Base-by-base conservation (phyloP, 106 monocot genomes). In the Acorus calamus region DNA sequence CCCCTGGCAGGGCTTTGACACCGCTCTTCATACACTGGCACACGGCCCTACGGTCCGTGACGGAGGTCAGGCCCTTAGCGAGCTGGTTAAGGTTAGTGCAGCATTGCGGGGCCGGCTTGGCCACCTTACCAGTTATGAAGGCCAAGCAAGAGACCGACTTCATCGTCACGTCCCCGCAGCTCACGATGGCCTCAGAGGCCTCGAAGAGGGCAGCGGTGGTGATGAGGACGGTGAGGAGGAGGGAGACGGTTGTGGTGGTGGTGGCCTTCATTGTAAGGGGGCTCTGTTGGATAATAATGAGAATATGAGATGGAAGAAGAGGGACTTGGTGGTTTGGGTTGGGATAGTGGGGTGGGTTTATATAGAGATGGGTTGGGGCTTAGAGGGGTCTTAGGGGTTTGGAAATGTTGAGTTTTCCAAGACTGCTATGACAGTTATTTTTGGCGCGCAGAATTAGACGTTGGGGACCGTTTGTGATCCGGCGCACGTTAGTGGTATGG, bases 21-120 rank as follows among this genome's bases (percentile, higher is more conserved):
- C 57, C 73, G 7, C 14, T 61, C 57, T 73, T 52, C 64, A 79
- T 52, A 65, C 79, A 79, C 42, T 54, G 62, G 68, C 79, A 79
- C 44, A 69, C 56, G 47, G 65, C 64, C 44, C 79, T 56, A 47
- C 74, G 63, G 69, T 73, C 79, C 10, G 49, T 49, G 14, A 60
- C 53, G 8, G 69, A 69, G 11, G 46, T 47, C 4, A 74, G 64
- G 5, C 42, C 10, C 6, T 14, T 45, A 1, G 64, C 79, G 54
- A 79, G 57, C 73, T 73, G 73, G 59, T 69, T 57, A 61, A 79
- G 59, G 13, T 65, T 65, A 0, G 8, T 52, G 64, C 79, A 79
- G 59, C 79, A 69, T 13, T 52, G 49, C 5, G 48, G 68, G 0
- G 68, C 14, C 0, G 62, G 60, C 45, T 55, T 73, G 4, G 42